These are phyloP conservation scores for Neurospora tetraspora DNA, from an alignment of 495 filamentous ascomycete species.

Conservation along the genomic window DNA sequence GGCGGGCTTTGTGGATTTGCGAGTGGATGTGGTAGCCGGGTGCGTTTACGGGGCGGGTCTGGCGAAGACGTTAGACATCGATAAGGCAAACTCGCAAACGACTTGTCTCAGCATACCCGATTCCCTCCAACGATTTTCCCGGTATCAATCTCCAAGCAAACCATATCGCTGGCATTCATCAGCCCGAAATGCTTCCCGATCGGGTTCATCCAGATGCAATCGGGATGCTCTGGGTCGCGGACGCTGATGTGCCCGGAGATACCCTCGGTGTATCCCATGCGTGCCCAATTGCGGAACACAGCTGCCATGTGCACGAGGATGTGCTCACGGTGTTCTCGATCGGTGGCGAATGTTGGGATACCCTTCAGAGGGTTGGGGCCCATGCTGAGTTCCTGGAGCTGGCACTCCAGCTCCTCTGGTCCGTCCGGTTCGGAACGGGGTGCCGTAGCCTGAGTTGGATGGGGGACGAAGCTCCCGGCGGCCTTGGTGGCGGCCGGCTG, in stretches of 20 bases:
- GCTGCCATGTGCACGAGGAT: constrained; percentile 49
- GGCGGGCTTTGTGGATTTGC: constrained; percentile 45
- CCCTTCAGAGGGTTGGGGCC: constrained; percentile 9
- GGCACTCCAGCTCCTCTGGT: background rate
- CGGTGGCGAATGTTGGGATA: constrained; percentile 36
- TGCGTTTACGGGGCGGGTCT: constrained; percentile 41
- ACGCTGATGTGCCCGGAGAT: constrained; percentile 57
- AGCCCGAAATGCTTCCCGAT: constrained; percentile 47
- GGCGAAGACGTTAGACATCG: background rate
- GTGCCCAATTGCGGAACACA: constrained; percentile 48
- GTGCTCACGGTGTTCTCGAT: constrained; percentile 34
- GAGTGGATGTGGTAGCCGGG: constrained; percentile 62
- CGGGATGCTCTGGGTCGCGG: constrained; percentile 47
- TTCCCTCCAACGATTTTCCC: constrained; percentile 43
- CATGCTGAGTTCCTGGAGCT: background rate
- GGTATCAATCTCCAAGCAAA: constrained; percentile 43
- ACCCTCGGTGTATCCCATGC: constrained; percentile 53
- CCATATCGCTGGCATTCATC: constrained; percentile 42
- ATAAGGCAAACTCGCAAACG: background rate
- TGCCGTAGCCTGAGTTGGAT: background rate
- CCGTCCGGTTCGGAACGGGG: background rate
- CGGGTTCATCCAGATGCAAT: constrained; percentile 61
- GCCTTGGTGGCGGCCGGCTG: background rate
- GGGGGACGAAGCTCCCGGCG: background rate
- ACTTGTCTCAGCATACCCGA: background rate